These are phyloP conservation scores for Candida insectalens DNA, from an alignment of 805 yeast genomes.

Conservation along the genomic window DNA sequence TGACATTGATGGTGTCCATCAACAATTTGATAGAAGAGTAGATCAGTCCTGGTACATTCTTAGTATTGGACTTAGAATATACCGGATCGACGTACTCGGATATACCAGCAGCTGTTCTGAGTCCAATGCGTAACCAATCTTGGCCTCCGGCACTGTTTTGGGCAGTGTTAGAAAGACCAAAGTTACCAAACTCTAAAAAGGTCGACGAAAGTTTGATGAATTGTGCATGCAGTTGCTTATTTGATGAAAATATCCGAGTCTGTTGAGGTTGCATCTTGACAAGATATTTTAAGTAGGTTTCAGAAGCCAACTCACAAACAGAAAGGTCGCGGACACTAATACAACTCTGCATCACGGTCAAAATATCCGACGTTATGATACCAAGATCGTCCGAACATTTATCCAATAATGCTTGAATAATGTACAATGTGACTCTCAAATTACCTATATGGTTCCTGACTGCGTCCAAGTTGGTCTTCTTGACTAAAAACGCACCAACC, in stretches of 20 bases:
- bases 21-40: conserved; percentile 29
- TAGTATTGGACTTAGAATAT: conserved; percentile 9
- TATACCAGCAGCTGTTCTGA: conserved; percentile 30
- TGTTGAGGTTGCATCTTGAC: conserved; percentile 18
- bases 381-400: conserved; percentile 78
- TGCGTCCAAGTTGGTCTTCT: conserved; percentile 52
- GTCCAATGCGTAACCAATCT: conserved; percentile 38
- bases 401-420: conserved; percentile 58
- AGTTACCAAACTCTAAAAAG: conserved; percentile 16
- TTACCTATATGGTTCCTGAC: conserved; percentile 64
- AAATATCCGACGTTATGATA: conserved; percentile 64
- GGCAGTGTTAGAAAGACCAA: not conserved
- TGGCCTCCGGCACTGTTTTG: conserved; percentile 1
- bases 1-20: conserved; percentile 23
- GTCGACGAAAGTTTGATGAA: conserved; percentile 24
- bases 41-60: conserved; percentile 14
- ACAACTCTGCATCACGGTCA: conserved; percentile 46
- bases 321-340: conserved; percentile 50
- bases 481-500: conserved; percentile 61
- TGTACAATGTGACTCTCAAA: conserved; percentile 68
- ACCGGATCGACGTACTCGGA: conserved; percentile 20
- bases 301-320: conserved; percentile 36
- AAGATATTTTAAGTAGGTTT: conserved; percentile 25
- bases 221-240: conserved; percentile 29
- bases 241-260: conserved; percentile 32